These are phyloP conservation scores for Blepharisma stoltei DNA, from an alignment of 73 alveolate species.

Conservation along the genomic window DNA sequence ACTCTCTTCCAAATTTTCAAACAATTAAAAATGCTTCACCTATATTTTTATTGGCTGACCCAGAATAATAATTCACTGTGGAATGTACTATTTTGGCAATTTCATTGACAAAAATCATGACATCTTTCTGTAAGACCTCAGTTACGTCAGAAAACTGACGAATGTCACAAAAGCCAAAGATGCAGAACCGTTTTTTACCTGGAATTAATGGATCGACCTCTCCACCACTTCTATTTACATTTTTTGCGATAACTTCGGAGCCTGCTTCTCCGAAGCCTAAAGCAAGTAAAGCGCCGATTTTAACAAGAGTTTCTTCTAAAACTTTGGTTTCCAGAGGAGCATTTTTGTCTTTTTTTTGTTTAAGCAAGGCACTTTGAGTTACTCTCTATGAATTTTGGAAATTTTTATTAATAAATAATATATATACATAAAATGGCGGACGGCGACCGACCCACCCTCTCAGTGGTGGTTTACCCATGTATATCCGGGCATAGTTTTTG, in stretches of 20 bases:
- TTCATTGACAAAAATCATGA: conserved; percentile 89
- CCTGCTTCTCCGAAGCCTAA: conserved; percentile 90
- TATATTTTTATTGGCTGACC: conserved; percentile 89
- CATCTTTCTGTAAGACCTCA: conserved; percentile 87
- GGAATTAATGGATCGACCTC: conserved; percentile 96
- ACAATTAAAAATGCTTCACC: conserved; percentile 93
- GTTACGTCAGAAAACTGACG: conserved; percentile 86
- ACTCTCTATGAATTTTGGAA: no score
- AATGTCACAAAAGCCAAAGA: conserved; percentile 92
- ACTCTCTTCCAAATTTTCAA: conserved; percentile 78
- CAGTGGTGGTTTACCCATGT: no score
- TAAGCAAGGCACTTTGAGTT: background rate
- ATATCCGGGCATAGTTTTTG: no score
- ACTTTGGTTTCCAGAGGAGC: conserved; percentile 72
- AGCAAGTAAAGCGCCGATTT: conserved; percentile 82
- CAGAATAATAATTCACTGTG: conserved; percentile 72
- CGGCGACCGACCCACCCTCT: no score
- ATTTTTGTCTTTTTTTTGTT: conserved; percentile 13
- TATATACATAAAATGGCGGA: no score
- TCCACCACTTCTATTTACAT: conserved; percentile 81
- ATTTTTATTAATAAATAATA: no score
- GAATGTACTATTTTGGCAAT: conserved; percentile 92
- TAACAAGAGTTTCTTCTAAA: conserved; percentile 80
- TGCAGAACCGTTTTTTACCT: conserved; percentile 87
- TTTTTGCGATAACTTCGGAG: conserved; percentile 83